Evolutionary conservation across 352 stramenopile species (phyloP), one percentile per base, ranked within the genome.

Genomic region (Phytophthora litchii): DNA sequence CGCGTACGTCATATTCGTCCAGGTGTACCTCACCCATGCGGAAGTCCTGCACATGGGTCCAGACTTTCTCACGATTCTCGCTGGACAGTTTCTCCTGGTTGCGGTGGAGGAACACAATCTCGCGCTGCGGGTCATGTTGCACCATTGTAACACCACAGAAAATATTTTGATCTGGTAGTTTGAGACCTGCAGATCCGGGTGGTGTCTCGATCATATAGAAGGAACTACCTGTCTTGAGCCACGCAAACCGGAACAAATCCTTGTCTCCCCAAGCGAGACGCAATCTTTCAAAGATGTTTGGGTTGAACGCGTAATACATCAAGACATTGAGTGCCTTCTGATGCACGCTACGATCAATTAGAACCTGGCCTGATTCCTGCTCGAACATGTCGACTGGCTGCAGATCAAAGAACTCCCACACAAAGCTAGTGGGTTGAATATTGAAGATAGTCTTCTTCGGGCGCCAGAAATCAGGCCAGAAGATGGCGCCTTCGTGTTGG

Each of bases 401-500:
- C 14, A 94, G 43, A 8, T 74, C 76, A 7, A 92, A 74, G 10
- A 89, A 53, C n/a, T 87, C 65, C 84, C 84, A 94, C 1, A 92
- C 66, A 25, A 94, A 70, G 27, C 70, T 90, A 3, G 60, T 69
- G 13, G 52, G 52, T 34, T 91, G 79, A 37, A 94, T 78, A 54
- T 91, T 88, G 60, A 94, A 94, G 17, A 92, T 89, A 8, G 83
- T 91, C 29, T 86, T 76, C 32, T 70, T 67, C 0, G 78, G 59
- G 6, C 69, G 68, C 84, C 84, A 94, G 54, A 86, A 94, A 40
- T 94, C 84, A 4, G 84, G 84, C 84, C 84, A 94, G 64, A 94
- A 94, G 8, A 94, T 60, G 5, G 84, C 82, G 0, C 84, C 84
- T 0, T 58, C 76, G 29, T 43, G 17, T 10, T 37, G 38, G 38